Percentiles rank a stretch among this genome's conserved stretches.
Evolutionary conservation across 306 rosid species (phyloP).

Genomic region (Citrullus colocynthis): DNA sequence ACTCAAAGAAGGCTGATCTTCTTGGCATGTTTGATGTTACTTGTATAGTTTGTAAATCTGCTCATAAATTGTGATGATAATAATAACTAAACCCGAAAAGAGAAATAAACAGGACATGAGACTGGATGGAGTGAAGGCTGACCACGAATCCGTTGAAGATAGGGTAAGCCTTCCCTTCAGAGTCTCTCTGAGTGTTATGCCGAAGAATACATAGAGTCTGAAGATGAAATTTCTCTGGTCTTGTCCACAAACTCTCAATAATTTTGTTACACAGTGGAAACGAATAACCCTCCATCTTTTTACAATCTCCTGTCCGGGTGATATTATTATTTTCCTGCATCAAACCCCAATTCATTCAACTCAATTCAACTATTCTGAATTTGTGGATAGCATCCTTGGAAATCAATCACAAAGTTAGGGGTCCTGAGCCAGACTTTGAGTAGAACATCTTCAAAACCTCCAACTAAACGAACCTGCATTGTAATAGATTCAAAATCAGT

Average conservation of each 20-base stretch:
- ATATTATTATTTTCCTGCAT: slow-evolving; percentile 48
- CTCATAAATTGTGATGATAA: not conserved
- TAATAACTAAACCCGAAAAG: not conserved
- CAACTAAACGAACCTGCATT: slow-evolving; percentile 72
- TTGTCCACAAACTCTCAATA: slow-evolving; percentile 36
- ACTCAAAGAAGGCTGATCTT: not conserved
- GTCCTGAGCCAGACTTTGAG: slow-evolving; percentile 38
- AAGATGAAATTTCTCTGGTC: slow-evolving; percentile 63
- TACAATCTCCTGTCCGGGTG: slow-evolving; percentile 17
- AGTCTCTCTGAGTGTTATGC: slow-evolving; percentile 63
- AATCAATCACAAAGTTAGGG: slow-evolving; percentile 34
- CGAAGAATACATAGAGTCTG: slow-evolving; percentile 59
- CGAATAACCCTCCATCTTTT: slow-evolving; percentile 43
- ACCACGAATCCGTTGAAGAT: slow-evolving; percentile 65
- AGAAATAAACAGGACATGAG: not conserved
- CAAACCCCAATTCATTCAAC: slow-evolving; percentile 35
- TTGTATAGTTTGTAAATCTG: not conserved
- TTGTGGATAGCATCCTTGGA: slow-evolving; percentile 18
- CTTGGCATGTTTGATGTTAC: not conserved
- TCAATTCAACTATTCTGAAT: slow-evolving; percentile 17
- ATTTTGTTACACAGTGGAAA: slow-evolving; percentile 56
- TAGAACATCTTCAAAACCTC: slow-evolving; percentile 70
- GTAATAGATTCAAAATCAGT: slow-evolving; percentile 6
- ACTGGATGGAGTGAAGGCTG: slow-evolving; percentile 9
- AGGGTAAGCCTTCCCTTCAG: slow-evolving; percentile 42